Evolutionary conservation across 2,329 filamentous ascomycete genomes (phyloP), one percentile per base, ranked within the genome.

Genomic region (Trichoderma sp.): DNA sequence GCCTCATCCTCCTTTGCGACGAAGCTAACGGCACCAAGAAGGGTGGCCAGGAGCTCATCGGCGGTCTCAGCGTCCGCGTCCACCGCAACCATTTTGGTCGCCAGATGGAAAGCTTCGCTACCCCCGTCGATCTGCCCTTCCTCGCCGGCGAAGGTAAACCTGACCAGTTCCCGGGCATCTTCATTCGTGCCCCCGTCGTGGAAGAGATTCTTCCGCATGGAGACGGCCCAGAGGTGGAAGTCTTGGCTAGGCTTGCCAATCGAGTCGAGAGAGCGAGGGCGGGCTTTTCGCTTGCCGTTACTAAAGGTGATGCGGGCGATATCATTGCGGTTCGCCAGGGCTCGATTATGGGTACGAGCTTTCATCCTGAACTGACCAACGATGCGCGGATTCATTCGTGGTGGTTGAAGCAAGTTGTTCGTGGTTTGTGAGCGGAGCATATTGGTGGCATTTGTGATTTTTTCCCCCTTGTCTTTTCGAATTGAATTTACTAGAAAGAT

Each of bases 81-180:
- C 93, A 96, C 76, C 87, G 95, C 56, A 99, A 98, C 76, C 93
- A 97, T 78, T 99, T 97, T 76, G 95, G 95, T 4, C 87, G 94
- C 65, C 95, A 99, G 79, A 90, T 91, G 15, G 93, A 98, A 80
- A 96, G 92, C 76, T 98, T 98, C 78, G 89, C 95, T 74, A 89
- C 90, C 0, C 85, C 88, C 56, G 78, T 97, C 35, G 80, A 90
- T 15, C 81, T 97, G 27, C 88, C 90, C 0, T 96, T 97, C 74
- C 81, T 97, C 5, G 74, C 72, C 15, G 76, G 72, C 15, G 73
- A 73, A 5, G 75, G 73, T 34, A 73, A 76, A 19, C 68, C 68
- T n/a, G 42, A 70, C 0, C 73, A 74, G 0, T 98, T 96, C 76
- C 87, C 88, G 2, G 92, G 90, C 1, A 91, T 98, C 35, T 99